Evolutionary conservation across 1,284 basidiomycete species (phyloP).

Genomic region (Boletus hoseneyae): DNA sequence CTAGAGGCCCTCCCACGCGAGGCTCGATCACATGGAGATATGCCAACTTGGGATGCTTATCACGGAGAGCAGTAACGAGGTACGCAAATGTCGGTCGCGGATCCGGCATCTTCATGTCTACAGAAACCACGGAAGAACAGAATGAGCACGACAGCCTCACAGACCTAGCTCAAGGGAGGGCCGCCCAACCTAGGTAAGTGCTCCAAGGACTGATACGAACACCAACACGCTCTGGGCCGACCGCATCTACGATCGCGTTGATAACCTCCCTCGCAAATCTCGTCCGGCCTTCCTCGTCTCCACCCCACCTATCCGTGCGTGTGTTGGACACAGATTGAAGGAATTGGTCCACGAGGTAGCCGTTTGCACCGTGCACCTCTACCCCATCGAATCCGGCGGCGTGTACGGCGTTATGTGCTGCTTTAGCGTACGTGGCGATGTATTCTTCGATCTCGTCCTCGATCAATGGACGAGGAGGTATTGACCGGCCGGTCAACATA

Average conservation of each 20-base stretch:
- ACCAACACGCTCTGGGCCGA: too few relatives aligned
- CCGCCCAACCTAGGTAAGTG: too few relatives aligned
- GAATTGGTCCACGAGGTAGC: too few relatives aligned
- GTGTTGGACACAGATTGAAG: too few relatives aligned
- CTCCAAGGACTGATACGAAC: neutral
- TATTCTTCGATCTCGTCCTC: constrained; percentile 30
- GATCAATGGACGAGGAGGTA: constrained; percentile 21
- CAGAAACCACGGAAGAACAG: too few relatives aligned
- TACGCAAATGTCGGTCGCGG: constrained; percentile 45
- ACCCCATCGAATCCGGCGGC: too few relatives aligned
- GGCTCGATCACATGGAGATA: too few relatives aligned
- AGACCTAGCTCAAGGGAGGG: too few relatives aligned
- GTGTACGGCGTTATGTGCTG: constrained; percentile 26
- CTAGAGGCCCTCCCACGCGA: too few relatives aligned
- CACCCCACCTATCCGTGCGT: constrained; percentile 4
- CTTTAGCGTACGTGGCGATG: constrained; percentile 20
- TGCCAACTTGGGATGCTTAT: constrained; percentile 24
- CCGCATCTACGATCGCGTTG: neutral
- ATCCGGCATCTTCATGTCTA: neutral
- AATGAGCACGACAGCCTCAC: too few relatives aligned
- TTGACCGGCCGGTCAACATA: constrained; percentile 27
- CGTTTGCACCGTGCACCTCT: too few relatives aligned
- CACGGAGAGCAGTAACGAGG: constrained; percentile 35
- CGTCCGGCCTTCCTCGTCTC: neutral
- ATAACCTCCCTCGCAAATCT: neutral